Conservation (phyloP, 2,329 filamentous ascomycete genomes). For the Penicillium sp. region DNA sequence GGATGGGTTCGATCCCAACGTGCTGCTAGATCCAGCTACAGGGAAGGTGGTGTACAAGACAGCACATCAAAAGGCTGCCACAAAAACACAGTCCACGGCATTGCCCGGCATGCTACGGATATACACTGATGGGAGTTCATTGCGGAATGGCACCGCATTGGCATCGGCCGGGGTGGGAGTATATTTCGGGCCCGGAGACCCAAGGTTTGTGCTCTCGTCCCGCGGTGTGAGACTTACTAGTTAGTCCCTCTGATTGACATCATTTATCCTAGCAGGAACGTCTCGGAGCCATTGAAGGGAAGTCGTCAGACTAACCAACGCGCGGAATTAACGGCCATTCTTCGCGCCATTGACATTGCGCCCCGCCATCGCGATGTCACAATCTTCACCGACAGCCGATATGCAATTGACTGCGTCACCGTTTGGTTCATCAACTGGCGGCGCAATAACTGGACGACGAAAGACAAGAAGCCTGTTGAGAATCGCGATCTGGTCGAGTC, state of each 20-base stretch:
- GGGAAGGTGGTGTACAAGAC: constrained; percentile 58
- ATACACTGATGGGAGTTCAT: constrained; percentile 62
- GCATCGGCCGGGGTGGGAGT: constrained; percentile 62
- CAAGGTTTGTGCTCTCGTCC: constrained; percentile 45
- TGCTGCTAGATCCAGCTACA: constrained; percentile 54
- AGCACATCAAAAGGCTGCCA: constrained; percentile 48
- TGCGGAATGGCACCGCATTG: constrained; percentile 55
- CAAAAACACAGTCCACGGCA: constrained; percentile 45
- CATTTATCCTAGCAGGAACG: constrained; percentile 51
- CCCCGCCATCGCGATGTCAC: constrained; percentile 65
- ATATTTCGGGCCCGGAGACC: constrained; percentile 60
- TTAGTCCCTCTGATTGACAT: constrained; percentile 24
- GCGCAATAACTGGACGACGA: constrained; percentile 73
- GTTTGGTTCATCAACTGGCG: constrained; percentile 79
- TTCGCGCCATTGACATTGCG: constrained; percentile 75
- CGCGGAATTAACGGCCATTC: constrained; percentile 86
- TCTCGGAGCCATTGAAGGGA: constrained; percentile 74
- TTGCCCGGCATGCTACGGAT: constrained; percentile 55
- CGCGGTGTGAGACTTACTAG: background rate
- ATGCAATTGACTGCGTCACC: constrained; percentile 84
- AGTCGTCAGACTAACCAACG: constrained; percentile 86
- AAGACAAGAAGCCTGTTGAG: constrained; percentile 67
- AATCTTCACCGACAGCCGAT: constrained; percentile 86
- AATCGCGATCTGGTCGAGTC: constrained; percentile 80
- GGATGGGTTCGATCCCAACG: constrained; percentile 61